Base-by-base conservation (phyloP, 768 basidiomycete species). In the Brasilioporus rufonigricans region DNA sequence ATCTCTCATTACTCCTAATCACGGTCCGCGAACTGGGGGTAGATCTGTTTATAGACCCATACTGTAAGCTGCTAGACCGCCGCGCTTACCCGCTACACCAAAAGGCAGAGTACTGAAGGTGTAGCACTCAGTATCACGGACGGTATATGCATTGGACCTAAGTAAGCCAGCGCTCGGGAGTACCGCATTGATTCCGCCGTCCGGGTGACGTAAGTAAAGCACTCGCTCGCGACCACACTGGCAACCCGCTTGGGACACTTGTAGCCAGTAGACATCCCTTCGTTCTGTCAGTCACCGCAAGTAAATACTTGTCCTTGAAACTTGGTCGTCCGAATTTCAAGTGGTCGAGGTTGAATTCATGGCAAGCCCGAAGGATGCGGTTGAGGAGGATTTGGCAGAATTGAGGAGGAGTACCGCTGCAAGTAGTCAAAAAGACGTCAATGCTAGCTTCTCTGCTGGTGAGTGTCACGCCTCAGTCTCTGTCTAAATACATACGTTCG, bases 341-440 rank as follows among this genome's bases (percentile, higher is more conserved):
- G 2, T 13, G 23, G 4, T 43, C 23, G n/a, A n/a, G n/a, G 10
- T 26, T 39, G 19, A 11, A 52, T 38, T 45, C 52, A 68, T 66
- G 66, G 50, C 52, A 12, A 27, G 33, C 40, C 24, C 55, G 21
- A 62, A 64, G 19, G 60, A 52, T 12, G 36, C n/a, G n/a, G 53
- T 36, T n/a, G 66, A 72, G 43, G 71, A 76, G 18, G 72, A 77
- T 61, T 66, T 74, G 13, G 83, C 78, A 33, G 82, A 86, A 60
- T 60, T 82, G 53, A 84, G 74, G 71, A 84, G 81, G 57, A 78
- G 76, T 14, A 55, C 77, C 11, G 78, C 77, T 21, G 78, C 76
- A 23, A 72, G 76, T 6, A 66, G 60, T 40, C 65, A 62, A 40
- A 62, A 60, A 43, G 71, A 68, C 18, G 29, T 31, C 18, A 49